Base-by-base conservation (phyloP, 441 rosid species). In the Erodium moschatum region DNA sequence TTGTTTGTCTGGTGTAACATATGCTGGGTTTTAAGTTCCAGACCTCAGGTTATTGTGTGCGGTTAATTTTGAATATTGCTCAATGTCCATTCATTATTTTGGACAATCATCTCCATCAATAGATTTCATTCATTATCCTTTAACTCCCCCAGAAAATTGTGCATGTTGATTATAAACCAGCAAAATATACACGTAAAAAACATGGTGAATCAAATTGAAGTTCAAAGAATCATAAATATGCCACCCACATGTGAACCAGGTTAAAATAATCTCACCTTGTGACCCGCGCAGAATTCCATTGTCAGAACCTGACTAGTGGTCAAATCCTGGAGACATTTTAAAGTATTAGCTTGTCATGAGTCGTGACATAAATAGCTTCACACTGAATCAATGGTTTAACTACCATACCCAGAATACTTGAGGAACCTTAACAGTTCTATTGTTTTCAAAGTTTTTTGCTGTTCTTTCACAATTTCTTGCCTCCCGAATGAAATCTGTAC, bases 401-500 rank as follows among this genome's bases (percentile, higher is more conserved):
- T 56, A 52, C 65, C 79, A 65, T 85, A 91, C 97, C 98, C 93
- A 90, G 76, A 81, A 82, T 60, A 90, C 82, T 11, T 2, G 72
- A 65, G 98, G 98, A 77, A 92, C 76, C 70, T 69, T 77, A 67
- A 92, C 82, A 68, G 73, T 72, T 52, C 79, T 80, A 70, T 87
- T 90, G 75, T 71, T 79, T 72, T 78, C 81, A 56, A 91, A 89
- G 79, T 88, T 82, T 66, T 76, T 81, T 66, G 92, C 90, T 67
- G 87, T 87, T 74, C 76, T 86, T 80, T 87, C 96, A 12, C 90
- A 81, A 80, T 88, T 92, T 81, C 76, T 86, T 13, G 88, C 96
- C 84, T 92, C 98, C 74, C 85, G 90, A 65, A 83, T 80, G 80
- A 92, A 92, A 87, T 92, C 97, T 91, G 87, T 58, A 61, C 24